phyloP scores from a whole-genome alignment of 176 grass and related monocot genomes.

The Elaeis guineensis region DNA sequence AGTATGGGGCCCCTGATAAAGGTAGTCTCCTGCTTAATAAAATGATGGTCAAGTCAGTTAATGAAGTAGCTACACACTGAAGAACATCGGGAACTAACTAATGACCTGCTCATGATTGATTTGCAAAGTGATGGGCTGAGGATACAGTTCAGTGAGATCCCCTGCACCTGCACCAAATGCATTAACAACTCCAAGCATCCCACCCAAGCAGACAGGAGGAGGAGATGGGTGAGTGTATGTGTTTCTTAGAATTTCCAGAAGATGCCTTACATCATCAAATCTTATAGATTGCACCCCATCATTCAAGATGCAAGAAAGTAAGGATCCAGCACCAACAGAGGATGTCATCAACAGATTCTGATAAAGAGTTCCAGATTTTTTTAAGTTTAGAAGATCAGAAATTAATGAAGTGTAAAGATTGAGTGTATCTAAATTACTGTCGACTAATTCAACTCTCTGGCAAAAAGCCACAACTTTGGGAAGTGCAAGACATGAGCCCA shows the following conservation, averaged over 20 bases:
- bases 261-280: slow-evolving; percentile 43
- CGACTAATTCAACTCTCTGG: slow-evolving; percentile 61
- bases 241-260: slow-evolving; percentile 56
- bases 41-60: slow-evolving; percentile 15
- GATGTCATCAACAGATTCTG: slow-evolving; percentile 71
- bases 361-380: slow-evolving; percentile 62
- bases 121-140: slow-evolving; percentile 29
- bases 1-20: slow-evolving; percentile 61
- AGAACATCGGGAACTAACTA: too few species aligned
- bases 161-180: slow-evolving; percentile 73
- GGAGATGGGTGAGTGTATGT: slow-evolving; percentile 54
- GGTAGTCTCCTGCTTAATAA: slow-evolving; percentile 49
- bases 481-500: slow-evolving; percentile 76
- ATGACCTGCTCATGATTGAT: slow-evolving; percentile 46
- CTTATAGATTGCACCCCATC: slow-evolving; percentile 63
- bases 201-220: slow-evolving; percentile 72
- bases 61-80: not conserved
- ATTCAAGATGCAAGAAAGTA: slow-evolving; percentile 62
- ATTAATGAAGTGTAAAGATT: slow-evolving; percentile 59
- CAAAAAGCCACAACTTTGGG: slow-evolving; percentile 72
- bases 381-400: slow-evolving; percentile 46
- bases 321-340: slow-evolving; percentile 77
- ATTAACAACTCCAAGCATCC: slow-evolving; percentile 75
- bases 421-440: slow-evolving; percentile 57
- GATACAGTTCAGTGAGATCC: slow-evolving; percentile 40